Percentiles rank a stretch among this genome's conserved stretches.
phyloP scores from a whole-genome alignment of 2,329 filamentous ascomycete genomes.

The Lachnellula subtilissima region DNA sequence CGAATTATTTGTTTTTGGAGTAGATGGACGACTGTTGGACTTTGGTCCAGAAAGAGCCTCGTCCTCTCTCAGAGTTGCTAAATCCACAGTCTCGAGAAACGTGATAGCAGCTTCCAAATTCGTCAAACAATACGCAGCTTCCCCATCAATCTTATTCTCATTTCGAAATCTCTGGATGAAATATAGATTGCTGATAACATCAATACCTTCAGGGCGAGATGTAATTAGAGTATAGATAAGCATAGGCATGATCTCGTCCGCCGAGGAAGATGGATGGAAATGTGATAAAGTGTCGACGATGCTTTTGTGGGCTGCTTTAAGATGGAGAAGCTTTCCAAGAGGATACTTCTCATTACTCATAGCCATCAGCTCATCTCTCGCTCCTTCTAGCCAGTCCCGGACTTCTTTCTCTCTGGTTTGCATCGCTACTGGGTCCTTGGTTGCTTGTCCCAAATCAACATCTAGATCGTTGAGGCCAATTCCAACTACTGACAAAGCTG shows the following conservation, averaged over 20 bases:
- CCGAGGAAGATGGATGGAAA: conserved; percentile 75
- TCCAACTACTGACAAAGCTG: conserved; percentile 82
- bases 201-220: conserved; percentile 76
- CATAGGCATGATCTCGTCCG: conserved; percentile 94
- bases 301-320: conserved; percentile 85
- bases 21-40: conserved; percentile 43
- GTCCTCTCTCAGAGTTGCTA: conserved; percentile 80
- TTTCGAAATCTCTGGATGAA: conserved; percentile 93
- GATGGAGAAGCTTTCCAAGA: conserved; percentile 80
- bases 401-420: conserved; percentile 63
- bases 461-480: conserved; percentile 84
- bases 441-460: conserved; percentile 61
- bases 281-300: conserved; percentile 81
- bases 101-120: conserved; percentile 93
- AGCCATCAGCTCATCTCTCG: conserved; percentile 63
- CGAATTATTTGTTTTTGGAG: conserved; percentile 34
- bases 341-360: conserved; percentile 90
- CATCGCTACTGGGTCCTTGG: conserved; percentile 51
- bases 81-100: conserved; percentile 91
- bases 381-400: conserved; percentile 64
- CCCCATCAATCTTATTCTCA: conserved; percentile 80
- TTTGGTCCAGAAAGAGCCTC: conserved; percentile 68
- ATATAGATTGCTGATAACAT: conserved; percentile 88
- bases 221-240: conserved; percentile 95
- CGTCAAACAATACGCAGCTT: conserved; percentile 92